Evolutionary conservation across 2,329 filamentous ascomycete species (phyloP).

Genomic region (Cryoendolithus antarcticus): DNA sequence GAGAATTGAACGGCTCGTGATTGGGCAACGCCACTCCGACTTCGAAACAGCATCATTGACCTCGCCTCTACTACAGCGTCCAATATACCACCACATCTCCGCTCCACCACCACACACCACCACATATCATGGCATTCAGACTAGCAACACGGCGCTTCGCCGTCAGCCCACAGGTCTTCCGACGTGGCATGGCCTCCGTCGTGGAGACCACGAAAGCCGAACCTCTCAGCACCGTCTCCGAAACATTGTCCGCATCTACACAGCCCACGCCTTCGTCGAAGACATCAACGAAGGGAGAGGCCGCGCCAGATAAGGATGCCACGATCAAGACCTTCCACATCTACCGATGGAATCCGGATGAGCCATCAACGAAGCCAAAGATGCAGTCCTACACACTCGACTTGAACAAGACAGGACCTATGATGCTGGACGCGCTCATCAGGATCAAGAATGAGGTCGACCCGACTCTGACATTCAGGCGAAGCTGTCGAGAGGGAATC

Average conservation of each 20-base stretch:
- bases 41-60: too few relatives aligned
- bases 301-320: conserved; percentile 43
- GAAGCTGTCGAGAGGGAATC: conserved; percentile 95
- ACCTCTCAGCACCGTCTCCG: conserved; percentile 18
- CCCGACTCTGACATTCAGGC: conserved; percentile 87
- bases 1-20: too few relatives aligned
- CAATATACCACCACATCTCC: conserved; percentile 3
- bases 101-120: conserved; percentile 8
- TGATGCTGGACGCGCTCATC: conserved; percentile 94
- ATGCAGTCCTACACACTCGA: conserved; percentile 95
- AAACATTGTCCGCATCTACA: conserved; percentile 19
- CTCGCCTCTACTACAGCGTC: too few relatives aligned
- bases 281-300: conserved; percentile 49
- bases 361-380: conserved; percentile 78
- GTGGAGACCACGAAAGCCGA: conserved; percentile 22
- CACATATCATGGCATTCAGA: conserved; percentile 23
- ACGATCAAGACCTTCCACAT: conserved; percentile 91
- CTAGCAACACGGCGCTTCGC: conserved; percentile 24
- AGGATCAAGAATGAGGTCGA: conserved; percentile 99
- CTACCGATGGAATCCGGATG: conserved; percentile 97
- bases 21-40: too few relatives aligned
- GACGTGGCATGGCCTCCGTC: conserved; percentile 25
- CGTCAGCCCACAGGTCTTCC: conserved; percentile 17
- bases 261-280: conserved; percentile 35
- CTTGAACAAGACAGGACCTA: conserved; percentile 96